Conservation (phyloP, 148 eudicot species). For the Pouteria glomerata region DNA sequence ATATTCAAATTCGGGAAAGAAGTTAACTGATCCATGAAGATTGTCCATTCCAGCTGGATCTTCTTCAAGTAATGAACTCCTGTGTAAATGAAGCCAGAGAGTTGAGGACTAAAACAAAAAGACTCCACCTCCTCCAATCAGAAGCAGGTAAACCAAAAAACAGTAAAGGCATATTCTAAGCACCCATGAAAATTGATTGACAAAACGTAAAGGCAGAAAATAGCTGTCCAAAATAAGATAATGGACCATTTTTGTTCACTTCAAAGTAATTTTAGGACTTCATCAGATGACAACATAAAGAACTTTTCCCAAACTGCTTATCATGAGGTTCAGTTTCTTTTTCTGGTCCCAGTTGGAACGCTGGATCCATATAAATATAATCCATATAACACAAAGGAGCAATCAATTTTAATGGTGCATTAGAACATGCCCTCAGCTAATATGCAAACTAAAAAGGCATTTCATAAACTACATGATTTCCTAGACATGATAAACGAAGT, state of each 20-base stretch:
- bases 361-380: background rate
- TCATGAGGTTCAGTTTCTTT: background rate
- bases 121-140: background rate
- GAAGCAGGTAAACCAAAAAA: background rate
- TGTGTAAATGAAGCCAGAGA: slow-evolving; percentile 18
- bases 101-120: slow-evolving; percentile 2
- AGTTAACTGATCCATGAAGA: slow-evolving; percentile 20
- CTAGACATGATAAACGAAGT: slow-evolving; percentile 28
- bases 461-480: slow-evolving; percentile 17
- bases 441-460: background rate
- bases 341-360: background rate
- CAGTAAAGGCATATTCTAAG: background rate
- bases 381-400: background rate
- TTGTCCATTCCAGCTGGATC: slow-evolving; percentile 23
- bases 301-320: background rate
- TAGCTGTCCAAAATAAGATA: background rate
- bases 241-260: background rate
- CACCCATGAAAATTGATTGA: background rate
- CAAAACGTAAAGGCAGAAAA: background rate
- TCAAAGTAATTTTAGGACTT: background rate
- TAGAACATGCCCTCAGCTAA: background rate
- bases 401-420: background rate
- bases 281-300: background rate
- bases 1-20: slow-evolving; percentile 28
- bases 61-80: slow-evolving; percentile 58